Evolutionary conservation across 345 rosid genomes (phyloP).

Genomic region (Orychophragmus violaceus): DNA sequence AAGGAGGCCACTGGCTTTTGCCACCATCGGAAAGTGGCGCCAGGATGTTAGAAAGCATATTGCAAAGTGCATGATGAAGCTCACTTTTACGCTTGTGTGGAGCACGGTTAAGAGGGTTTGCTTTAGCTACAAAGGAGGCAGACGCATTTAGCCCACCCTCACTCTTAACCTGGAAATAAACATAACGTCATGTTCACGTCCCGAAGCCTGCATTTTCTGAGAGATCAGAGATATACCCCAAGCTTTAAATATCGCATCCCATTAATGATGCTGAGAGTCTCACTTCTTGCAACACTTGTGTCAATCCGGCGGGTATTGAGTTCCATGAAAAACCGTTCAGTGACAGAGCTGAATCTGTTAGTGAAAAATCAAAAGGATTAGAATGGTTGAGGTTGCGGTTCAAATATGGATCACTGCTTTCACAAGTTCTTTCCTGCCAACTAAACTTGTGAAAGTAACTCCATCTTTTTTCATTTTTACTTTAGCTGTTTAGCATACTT

Average conservation of each 20-base stretch:
- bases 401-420: not conserved
- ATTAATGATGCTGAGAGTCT: slow-evolving; percentile 86
- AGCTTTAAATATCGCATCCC: slow-evolving; percentile 98
- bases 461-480: not conserved
- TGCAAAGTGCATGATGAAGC: slow-evolving; percentile 94
- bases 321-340: slow-evolving; percentile 96
- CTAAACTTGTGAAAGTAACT: slow-evolving; percentile 1
- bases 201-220: slow-evolving; percentile 3
- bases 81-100: slow-evolving; percentile 93
- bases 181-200: slow-evolving; percentile 25
- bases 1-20: slow-evolving; percentile 96
- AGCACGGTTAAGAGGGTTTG: slow-evolving; percentile 86
- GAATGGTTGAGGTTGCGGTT: slow-evolving; percentile 5
- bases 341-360: slow-evolving; percentile 89
- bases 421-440: slow-evolving; percentile 4
- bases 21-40: slow-evolving; percentile 96
- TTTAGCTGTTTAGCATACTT: not conserved
- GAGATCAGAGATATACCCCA: slow-evolving; percentile 60
- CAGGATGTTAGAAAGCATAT: slow-evolving; percentile 91
- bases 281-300: slow-evolving; percentile 79
- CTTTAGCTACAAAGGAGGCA: slow-evolving; percentile 96
- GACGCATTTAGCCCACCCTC: slow-evolving; percentile 99
- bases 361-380: slow-evolving; percentile 18
- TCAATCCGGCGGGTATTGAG: slow-evolving; percentile 84
- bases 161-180: slow-evolving; percentile 67